Conservation (phyloP, 2,329 filamentous ascomycete genomes). For the Zelopaecilomyces penicillatus region DNA sequence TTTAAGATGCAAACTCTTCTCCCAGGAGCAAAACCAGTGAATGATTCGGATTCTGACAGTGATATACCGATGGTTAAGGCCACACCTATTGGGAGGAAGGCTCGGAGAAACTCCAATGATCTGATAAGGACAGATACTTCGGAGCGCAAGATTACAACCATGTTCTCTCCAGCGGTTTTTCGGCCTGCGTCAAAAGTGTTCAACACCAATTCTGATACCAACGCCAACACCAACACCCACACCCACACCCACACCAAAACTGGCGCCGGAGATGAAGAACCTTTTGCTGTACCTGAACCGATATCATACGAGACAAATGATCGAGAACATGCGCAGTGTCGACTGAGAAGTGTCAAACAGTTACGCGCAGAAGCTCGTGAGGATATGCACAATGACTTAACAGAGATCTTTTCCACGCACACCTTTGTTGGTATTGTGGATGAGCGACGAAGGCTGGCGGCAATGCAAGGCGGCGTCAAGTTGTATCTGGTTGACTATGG, state of each 20-base stretch:
- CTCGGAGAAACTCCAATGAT: conserved; percentile 52
- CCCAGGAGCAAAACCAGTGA: conserved; percentile 45
- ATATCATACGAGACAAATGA: conserved; percentile 65
- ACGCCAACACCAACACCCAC: no score
- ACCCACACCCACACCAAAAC: not conserved
- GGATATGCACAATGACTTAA: conserved; percentile 74
- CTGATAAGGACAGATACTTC: conserved; percentile 84
- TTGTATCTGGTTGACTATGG: conserved; percentile 92
- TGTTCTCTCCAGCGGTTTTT: conserved; percentile 58
- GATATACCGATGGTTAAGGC: conserved; percentile 23
- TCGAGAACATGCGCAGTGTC: conserved; percentile 60
- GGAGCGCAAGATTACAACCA: conserved; percentile 89
- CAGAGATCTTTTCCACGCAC: conserved; percentile 77
- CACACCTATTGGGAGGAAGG: conserved; percentile 29
- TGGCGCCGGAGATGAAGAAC: conserved; percentile 23
- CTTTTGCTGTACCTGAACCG: conserved; percentile 34
- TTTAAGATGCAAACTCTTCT: conserved; percentile 92
- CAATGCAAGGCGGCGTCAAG: conserved; percentile 87
- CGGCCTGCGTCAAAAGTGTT: conserved; percentile 12
- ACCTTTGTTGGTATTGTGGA: conserved; percentile 94
- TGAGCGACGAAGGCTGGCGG: conserved; percentile 74
- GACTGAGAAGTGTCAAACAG: conserved; percentile 76
- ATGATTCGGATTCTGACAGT: conserved; percentile 17
- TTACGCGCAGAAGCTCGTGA: conserved; percentile 75
- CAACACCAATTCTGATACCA: no score